A percentile compares a stretch with the other conserved stretches of the same genome.
These are phyloP conservation scores for Maudiozyma serrabonitensis DNA, from an alignment of 805 yeast genomes.

Conservation along the genomic window DNA sequence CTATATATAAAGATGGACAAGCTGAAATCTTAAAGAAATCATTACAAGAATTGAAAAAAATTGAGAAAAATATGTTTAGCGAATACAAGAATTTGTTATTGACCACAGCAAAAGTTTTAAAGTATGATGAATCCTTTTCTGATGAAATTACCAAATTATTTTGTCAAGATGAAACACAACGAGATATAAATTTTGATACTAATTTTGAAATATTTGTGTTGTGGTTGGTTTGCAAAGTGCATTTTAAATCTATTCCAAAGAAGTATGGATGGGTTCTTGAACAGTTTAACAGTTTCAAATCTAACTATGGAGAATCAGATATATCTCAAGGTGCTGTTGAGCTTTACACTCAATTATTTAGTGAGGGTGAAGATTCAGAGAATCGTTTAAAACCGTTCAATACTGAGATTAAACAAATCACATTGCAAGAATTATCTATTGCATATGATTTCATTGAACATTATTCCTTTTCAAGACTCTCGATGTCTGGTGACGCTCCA, in stretches of 20 bases:
- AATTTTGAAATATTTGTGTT: conserved; percentile 40
- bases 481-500: conserved; percentile 12
- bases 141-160: conserved; percentile 42
- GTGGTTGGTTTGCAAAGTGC: conserved; percentile 16
- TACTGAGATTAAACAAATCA: conserved; percentile 2
- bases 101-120: conserved; percentile 42
- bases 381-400: neutral
- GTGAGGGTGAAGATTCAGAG: neutral
- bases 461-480: conserved; percentile 17
- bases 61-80: conserved; percentile 41
- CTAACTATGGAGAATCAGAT: neutral
- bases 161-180: conserved; percentile 13
- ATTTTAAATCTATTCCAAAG: conserved; percentile 6
- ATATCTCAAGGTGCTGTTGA: conserved; percentile 4
- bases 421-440: conserved; percentile 4
- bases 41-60: conserved; percentile 35
- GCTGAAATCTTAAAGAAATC: conserved; percentile 35
- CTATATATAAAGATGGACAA: conserved; percentile 43
- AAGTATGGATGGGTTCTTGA: conserved; percentile 15
- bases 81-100: conserved; percentile 35
- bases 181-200: conserved; percentile 35
- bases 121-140: conserved; percentile 40
- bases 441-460: conserved; percentile 12
- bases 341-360: conserved; percentile 8
- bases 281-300: conserved; percentile 3